Evolutionary conservation across 257 asterid species (phyloP), one percentile per base, ranked within the genome.

Genomic region (Fraxinus excelsior): DNA sequence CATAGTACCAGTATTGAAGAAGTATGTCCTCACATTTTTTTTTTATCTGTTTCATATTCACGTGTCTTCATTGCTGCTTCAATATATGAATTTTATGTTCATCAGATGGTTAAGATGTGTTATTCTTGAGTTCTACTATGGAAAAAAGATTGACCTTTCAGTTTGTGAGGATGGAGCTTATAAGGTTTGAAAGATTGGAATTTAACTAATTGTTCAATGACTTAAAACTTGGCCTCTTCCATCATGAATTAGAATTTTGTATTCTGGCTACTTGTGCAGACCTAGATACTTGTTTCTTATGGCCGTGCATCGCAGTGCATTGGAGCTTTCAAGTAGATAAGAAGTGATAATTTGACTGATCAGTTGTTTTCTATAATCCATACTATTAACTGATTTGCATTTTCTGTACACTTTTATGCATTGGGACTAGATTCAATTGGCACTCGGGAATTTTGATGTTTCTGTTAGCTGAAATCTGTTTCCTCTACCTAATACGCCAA

Each of bases 1-100:
- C 99, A 94, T 77, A 94, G 99, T 86, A 94, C 99, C 42, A 94
- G 95, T 91, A 91, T 94, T 81, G 93, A 91, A 80, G 96, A 90
- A 93, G 99, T 92, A 87, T 76, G 88, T 49, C 34, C 75, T 31
- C 29, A 9, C 40, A 14, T 68, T 16, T 13, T 37, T 73, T 25
- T 35, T 51, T 58, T 67, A 34, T 75, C 78, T 32, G 28, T 74
- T 29, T 51, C 31, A 68, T 62, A 31, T 21, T 69, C 49, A 67
- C 29, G 19, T 23, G 62, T 21, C 65, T 79, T 66, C 25, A 73
- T 51, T 67, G 67, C 10, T 76, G 75, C 26, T 71, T 68, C 75
- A 72, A 67, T 75, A 3, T 62, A 25, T 23, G 11, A 62, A 12
- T 9, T 16, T 25, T 62, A 26, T 9, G 34, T 19, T 58, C 29